Conservation (phyloP, 331 rosid species). For the Malus hybrid region DNA sequence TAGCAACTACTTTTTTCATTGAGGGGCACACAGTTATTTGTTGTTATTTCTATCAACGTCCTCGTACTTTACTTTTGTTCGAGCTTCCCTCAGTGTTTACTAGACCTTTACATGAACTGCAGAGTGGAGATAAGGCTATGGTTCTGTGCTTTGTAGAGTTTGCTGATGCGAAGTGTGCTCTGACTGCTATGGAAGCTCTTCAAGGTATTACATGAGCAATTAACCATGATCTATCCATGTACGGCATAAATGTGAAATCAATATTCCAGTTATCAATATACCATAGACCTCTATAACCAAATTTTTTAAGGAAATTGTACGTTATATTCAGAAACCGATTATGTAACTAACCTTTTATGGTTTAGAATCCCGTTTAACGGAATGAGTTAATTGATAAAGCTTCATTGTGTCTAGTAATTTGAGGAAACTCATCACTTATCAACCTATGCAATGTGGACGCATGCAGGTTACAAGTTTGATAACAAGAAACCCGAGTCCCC, state of each 20-base stretch:
- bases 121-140: slow-evolving; percentile 73
- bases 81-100: slow-evolving; percentile 3
- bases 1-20: background rate
- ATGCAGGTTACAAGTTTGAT: slow-evolving; percentile 73
- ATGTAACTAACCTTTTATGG: background rate
- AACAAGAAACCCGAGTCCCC: slow-evolving; percentile 51
- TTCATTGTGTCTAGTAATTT: background rate
- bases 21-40: background rate
- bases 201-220: slow-evolving; percentile 41
- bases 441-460: background rate
- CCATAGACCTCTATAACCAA: background rate
- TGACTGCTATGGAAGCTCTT: slow-evolving; percentile 67
- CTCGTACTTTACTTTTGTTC: background rate
- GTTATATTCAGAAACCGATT: too few species aligned
- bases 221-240: background rate
- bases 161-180: slow-evolving; percentile 47
- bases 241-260: background rate
- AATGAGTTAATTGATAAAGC: background rate
- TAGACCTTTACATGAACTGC: slow-evolving; percentile 25
- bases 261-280: background rate
- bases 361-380: background rate
- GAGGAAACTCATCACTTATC: background rate
- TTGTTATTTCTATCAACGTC: background rate
- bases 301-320: too few species aligned
- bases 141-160: slow-evolving; percentile 80